Percentiles rank a stretch among this genome's conserved stretches.
phyloP scores from a whole-genome alignment of 73 alveolate species.

The Uronychia binucleata region DNA sequence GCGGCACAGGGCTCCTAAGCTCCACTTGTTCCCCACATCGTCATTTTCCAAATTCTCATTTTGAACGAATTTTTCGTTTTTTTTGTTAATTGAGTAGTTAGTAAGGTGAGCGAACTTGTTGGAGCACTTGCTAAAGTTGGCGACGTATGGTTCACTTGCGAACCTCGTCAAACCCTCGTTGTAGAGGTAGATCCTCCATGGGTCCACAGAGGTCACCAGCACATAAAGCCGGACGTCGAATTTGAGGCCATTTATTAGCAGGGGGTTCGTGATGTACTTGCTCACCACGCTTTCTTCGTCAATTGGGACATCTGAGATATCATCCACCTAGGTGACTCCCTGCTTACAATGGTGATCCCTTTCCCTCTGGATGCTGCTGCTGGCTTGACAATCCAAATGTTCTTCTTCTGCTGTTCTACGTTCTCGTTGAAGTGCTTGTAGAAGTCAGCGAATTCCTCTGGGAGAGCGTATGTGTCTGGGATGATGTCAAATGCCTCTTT shows the following conservation, averaged over 20 bases:
- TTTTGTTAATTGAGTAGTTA: conserved; percentile 72
- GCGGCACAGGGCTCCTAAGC: neutral
- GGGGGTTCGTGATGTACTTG: conserved; percentile 77
- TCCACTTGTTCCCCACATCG: conserved; percentile 4
- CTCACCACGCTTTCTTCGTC: conserved; percentile 70
- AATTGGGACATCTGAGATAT: conserved; percentile 66
- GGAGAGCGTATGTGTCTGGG: conserved; percentile 68
- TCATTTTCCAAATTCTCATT: neutral
- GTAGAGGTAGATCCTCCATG: conserved; percentile 80
- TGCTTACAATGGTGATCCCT: conserved; percentile 76
- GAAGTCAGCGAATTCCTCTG: conserved; percentile 60
- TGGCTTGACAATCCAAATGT: conserved; percentile 98
- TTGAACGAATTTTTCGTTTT: conserved; percentile 67
- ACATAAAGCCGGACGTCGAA: conserved; percentile 88
- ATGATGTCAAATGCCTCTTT: conserved; percentile 48
- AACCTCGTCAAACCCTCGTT: conserved; percentile 87
- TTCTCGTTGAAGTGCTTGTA: conserved; percentile 13
- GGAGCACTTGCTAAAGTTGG: conserved; percentile 14
- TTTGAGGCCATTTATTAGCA: conserved; percentile 79
- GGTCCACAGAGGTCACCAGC: conserved; percentile 79
- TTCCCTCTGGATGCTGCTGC: conserved; percentile 97
- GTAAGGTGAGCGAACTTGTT: conserved; percentile 27
- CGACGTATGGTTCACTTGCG: conserved; percentile 73
- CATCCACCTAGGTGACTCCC: too few relatives aligned
- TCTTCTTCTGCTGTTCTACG: too few relatives aligned